Evolutionary conservation across 2,329 filamentous ascomycete genomes (phyloP).

Genomic region (Xylariales sp.): DNA sequence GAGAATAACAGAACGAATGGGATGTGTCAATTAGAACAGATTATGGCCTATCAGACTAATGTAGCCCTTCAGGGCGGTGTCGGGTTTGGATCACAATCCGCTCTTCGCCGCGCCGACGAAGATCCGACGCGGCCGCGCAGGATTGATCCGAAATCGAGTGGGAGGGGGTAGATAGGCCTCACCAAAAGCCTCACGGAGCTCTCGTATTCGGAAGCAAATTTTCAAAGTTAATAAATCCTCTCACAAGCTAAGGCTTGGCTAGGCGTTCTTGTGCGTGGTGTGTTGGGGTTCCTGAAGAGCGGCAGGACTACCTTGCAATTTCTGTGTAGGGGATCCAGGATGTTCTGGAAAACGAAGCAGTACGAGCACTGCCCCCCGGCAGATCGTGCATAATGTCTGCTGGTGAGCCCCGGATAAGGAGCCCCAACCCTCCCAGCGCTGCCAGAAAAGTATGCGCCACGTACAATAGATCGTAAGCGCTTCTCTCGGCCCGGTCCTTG

Average conservation of each 20-base stretch:
- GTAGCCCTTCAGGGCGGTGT: conserved; percentile 44
- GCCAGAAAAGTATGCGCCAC: neutral
- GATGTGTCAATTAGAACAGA: conserved; percentile 46
- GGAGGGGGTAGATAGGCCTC: conserved; percentile 41
- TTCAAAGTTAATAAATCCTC: conserved; percentile 37
- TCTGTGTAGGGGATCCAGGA: conserved; percentile 6
- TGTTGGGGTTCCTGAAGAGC: neutral
- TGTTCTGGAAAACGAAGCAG: conserved; percentile 27
- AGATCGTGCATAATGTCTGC: conserved; percentile 34
- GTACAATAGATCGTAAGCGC: conserved; percentile 16
- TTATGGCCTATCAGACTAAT: conserved; percentile 46
- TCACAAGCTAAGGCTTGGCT: neutral
- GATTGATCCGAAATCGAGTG: conserved; percentile 17
- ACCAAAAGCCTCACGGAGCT: conserved; percentile 43
- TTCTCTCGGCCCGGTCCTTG: conserved; percentile 3
- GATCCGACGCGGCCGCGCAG: conserved; percentile 40
- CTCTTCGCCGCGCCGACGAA: conserved; percentile 42
- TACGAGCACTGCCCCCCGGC: conserved; percentile 15
- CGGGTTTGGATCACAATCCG: conserved; percentile 17
- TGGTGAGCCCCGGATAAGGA: conserved; percentile 35
- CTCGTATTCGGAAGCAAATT: conserved; percentile 42
- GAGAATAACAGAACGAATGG: conserved; percentile 43
- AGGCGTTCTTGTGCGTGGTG: neutral
- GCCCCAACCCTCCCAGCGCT: conserved; percentile 29
- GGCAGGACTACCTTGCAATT: conserved; percentile 2